A percentile compares a stretch with the other conserved stretches of the same genome.
Conservation (phyloP, 2,329 filamentous ascomycete genomes). For the Curvularia eragrostidis region DNA sequence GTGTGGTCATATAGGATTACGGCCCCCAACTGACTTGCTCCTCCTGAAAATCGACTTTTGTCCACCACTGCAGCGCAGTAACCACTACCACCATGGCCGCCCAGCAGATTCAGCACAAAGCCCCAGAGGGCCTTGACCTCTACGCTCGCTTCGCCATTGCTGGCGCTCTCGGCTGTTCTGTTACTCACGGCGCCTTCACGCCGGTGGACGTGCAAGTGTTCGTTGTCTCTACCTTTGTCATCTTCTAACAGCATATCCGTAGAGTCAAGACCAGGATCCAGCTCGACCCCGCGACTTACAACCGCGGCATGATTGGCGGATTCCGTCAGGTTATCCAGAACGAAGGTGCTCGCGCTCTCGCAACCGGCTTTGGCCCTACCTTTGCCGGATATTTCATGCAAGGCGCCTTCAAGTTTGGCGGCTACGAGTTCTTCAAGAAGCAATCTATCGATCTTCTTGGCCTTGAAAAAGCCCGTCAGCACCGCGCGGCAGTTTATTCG, state of each 20-base stretch:
- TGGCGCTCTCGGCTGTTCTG: slow-evolving; percentile 94
- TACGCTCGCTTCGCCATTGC: slow-evolving; percentile 97
- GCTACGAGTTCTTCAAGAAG: slow-evolving; percentile 96
- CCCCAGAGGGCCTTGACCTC: slow-evolving; percentile 65
- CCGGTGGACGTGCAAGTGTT: slow-evolving; percentile 94
- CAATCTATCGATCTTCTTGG: slow-evolving; percentile 81
- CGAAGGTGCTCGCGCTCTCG: slow-evolving; percentile 83
- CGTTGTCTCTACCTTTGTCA: slow-evolving; percentile 39
- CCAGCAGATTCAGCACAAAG: neutral
- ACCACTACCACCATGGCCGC: neutral
- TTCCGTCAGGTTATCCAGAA: slow-evolving; percentile 80
- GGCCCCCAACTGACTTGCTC: neutral
- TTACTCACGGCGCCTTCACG: slow-evolving; percentile 95
- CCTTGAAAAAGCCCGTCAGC: slow-evolving; percentile 69
- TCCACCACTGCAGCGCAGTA: neutral
- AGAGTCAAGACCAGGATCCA: slow-evolving; percentile 96
- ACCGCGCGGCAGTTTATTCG: slow-evolving; percentile 82
- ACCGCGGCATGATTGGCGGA: slow-evolving; percentile 83
- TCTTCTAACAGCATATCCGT: slow-evolving; percentile 12
- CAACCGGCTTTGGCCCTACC: slow-evolving; percentile 85
- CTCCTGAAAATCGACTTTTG: neutral
- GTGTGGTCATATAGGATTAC: neutral
- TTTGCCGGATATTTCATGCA: slow-evolving; percentile 92
- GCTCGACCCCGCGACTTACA: slow-evolving; percentile 88
- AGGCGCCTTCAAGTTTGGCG: slow-evolving; percentile 91